Evolutionary conservation across 352 stramenopile genomes (phyloP), one percentile per base, ranked within the genome.

Genomic region (Pythium sp.): DNA sequence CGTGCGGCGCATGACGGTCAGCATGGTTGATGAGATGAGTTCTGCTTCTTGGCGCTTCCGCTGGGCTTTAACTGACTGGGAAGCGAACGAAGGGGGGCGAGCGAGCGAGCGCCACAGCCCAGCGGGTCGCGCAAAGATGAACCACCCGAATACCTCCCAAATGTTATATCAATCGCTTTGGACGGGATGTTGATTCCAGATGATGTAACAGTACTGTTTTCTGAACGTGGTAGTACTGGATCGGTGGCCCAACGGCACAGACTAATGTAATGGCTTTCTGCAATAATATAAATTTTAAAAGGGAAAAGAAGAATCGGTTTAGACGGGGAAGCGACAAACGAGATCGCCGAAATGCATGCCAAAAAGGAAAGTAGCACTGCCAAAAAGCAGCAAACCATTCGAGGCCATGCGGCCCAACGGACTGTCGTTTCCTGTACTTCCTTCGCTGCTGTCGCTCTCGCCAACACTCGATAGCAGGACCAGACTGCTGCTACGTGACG

Each of bases 1-100:
- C 32, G 76, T 81, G 68, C 76, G 74, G 60, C 76, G 78, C 20
- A 64, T 73, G 67, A 86, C 63, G 38, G 68, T 77, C 66, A 84
- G 62, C 78, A 86, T 86, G 26, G 20, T 67, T 18, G 12, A 20
- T 15, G 60, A 34, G 36, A 7, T 14, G 56, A 54, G 36, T 22
- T 32, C 47, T 36, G 60, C 18, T 67, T 53, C 61, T 57, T 41
- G 15, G 41, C 15, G 15, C 41, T 49, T 49, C 41, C 43, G 6
- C 26, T 65, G 46, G 41, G 59, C 59, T 51, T 56, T 26, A 34
- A 64, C 14, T 64, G 58, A 64, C 58, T 64, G 58, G 46, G 46
- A 59, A 30, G 47, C 7, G 46, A 68, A 55, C 26, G 43, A 47
- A 51, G 46, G 47, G 62, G 63, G 63, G 26, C 24, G 38, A 58